phyloP scores from a whole-genome alignment of 345 rosid genomes.

The Acer campestre region DNA sequence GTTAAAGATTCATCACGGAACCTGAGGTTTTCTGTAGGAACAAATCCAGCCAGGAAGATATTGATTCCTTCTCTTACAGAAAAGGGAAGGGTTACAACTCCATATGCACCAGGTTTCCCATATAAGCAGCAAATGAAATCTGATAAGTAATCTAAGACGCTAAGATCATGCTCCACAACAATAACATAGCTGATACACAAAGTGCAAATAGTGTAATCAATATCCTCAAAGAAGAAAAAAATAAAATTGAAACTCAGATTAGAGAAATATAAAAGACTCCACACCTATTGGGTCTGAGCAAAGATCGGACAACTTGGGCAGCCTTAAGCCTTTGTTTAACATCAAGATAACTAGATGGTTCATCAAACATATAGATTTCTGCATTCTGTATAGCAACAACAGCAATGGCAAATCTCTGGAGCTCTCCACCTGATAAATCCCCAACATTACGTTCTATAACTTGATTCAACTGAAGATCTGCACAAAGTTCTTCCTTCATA shows the following conservation, averaged over 20 bases:
- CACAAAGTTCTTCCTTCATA: constrained; percentile 72
- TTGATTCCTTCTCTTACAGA: constrained; percentile 98
- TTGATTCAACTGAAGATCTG: constrained; percentile 86
- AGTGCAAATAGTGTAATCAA: not conserved
- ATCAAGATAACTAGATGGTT: constrained; percentile 99
- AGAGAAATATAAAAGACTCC: constrained; percentile 9
- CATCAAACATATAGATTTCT: constrained; percentile 99
- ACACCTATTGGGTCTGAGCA: constrained; percentile 90
- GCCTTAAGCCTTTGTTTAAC: constrained; percentile 99
- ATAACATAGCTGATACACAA: constrained; percentile 79
- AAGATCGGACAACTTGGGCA: constrained; percentile 88
- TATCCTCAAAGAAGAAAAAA: not conserved
- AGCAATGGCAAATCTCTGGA: constrained; percentile 97
- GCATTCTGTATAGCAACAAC: constrained; percentile 95
- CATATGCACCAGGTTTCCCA: constrained; percentile 99
- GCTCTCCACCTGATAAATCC: constrained; percentile 98
- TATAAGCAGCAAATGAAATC: constrained; percentile 97
- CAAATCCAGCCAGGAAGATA: constrained; percentile 95
- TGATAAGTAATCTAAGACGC: constrained; percentile 94
- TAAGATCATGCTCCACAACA: constrained; percentile 99
- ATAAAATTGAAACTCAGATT: not conserved
- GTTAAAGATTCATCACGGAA: constrained; percentile 94
- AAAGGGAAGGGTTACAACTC: constrained; percentile 97
- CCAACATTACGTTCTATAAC: constrained; percentile 90
- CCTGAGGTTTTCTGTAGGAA: constrained; percentile 89